phyloP scores from a whole-genome alignment of 768 basidiomycete genomes.

The Collybiopsis confluens region DNA sequence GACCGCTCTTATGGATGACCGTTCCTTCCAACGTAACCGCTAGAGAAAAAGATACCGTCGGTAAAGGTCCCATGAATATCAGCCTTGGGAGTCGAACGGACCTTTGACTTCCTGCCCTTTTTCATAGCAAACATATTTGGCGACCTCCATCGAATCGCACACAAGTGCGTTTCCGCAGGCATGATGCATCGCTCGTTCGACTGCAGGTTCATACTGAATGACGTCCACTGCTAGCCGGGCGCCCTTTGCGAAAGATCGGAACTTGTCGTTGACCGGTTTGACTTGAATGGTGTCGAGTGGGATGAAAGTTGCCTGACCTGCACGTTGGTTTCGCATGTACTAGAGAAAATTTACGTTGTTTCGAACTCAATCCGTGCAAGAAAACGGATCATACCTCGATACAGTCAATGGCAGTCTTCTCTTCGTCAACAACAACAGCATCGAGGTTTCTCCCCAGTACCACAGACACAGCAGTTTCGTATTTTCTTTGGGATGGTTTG shows the following conservation, averaged over 20 bases:
- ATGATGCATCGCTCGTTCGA: conserved; percentile 94
- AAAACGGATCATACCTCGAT: conserved; percentile 64
- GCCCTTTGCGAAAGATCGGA: conserved; percentile 86
- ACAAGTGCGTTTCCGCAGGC: conserved; percentile 94
- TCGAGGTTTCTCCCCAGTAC: conserved; percentile 94
- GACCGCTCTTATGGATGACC: conserved; percentile 93
- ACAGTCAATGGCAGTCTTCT: conserved; percentile 95
- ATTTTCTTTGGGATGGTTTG: conserved; percentile 90
- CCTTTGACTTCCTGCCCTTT: conserved; percentile 97
- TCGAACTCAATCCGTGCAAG: neutral
- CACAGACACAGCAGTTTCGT: conserved; percentile 87
- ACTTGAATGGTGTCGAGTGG: conserved; percentile 97
- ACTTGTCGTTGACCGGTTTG: conserved; percentile 92
- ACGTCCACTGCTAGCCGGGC: conserved; percentile 84
- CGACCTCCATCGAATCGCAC: conserved; percentile 94
- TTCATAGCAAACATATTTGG: conserved; percentile 86
- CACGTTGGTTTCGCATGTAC: conserved; percentile 94
- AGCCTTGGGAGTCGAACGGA: conserved; percentile 28
- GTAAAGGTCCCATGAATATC: neutral
- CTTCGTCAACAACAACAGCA: conserved; percentile 93
- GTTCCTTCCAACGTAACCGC: conserved; percentile 97
- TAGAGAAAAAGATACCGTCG: conserved; percentile 21
- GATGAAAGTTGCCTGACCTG: conserved; percentile 95
- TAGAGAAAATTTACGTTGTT: conserved; percentile 22
- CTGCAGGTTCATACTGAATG: conserved; percentile 74